A percentile compares a stretch with the other conserved stretches of the same genome.
Evolutionary conservation across 495 filamentous ascomycete genomes (phyloP).

Genomic region (Barbatosphaeria neglecta): DNA sequence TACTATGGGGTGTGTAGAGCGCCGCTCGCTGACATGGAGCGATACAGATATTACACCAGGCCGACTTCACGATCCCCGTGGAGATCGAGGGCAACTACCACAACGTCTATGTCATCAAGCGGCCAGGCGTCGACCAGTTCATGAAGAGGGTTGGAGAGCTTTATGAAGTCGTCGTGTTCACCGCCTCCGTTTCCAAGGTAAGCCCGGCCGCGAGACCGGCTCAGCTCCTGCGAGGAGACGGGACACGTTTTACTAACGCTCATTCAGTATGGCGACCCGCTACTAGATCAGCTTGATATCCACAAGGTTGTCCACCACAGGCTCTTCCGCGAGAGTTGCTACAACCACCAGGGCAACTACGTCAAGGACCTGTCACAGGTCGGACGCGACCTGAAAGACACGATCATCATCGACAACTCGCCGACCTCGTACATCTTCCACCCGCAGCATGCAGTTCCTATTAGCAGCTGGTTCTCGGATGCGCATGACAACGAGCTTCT

Average conservation of each 20-base stretch:
- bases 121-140: constrained; percentile 93
- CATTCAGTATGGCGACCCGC: constrained; percentile 80
- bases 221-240: too few species aligned
- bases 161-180: constrained; percentile 98
- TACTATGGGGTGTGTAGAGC: not conserved
- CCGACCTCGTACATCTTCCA: constrained; percentile 99
- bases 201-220: too few species aligned
- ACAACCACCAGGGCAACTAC: constrained; percentile 98
- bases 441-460: constrained; percentile 95
- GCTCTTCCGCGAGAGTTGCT: constrained; percentile 95
- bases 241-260: constrained; percentile 5
- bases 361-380: constrained; percentile 98
- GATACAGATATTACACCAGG: constrained; percentile 86
- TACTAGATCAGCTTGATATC: constrained; percentile 94
- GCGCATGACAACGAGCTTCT: constrained; percentile 98
- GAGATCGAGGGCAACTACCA: constrained; percentile 99
- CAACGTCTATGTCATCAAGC: constrained; percentile 99
- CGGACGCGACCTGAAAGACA: constrained; percentile 89
- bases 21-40: constrained; percentile 13
- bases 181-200: constrained; percentile 96
- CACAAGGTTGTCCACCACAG: constrained; percentile 94
- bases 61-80: constrained; percentile 97
- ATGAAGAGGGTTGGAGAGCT: constrained; percentile 98
- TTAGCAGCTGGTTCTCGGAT: constrained; percentile 99
- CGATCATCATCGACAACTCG: constrained; percentile 99